A percentile compares a stretch with the other conserved stretches of the same genome.
These are phyloP conservation scores for Beauveria brongniartii DNA, from an alignment of 2,329 filamentous ascomycete species.

Conservation along the genomic window DNA sequence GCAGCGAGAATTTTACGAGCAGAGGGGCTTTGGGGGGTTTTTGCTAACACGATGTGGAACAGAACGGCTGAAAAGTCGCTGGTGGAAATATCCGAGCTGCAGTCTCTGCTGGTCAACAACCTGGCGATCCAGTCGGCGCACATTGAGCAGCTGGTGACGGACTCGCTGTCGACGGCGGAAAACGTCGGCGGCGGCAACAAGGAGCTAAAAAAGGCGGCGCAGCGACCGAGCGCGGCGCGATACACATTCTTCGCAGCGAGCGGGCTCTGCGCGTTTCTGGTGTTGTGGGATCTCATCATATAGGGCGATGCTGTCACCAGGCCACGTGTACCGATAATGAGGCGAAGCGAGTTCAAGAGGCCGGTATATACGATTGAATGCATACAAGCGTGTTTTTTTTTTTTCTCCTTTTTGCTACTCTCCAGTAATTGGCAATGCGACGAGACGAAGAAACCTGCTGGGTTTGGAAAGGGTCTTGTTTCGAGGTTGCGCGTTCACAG, in stretches of 20 bases:
- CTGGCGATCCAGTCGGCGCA: conserved; percentile 78
- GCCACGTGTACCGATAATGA: neutral
- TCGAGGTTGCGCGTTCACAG: neutral
- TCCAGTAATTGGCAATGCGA: no score
- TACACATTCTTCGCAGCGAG: conserved; percentile 76
- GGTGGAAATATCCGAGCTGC: conserved; percentile 85
- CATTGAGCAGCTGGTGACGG: conserved; percentile 79
- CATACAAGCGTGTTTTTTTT: conserved; percentile 3
- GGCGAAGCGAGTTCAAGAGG: neutral
- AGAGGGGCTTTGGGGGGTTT: neutral
- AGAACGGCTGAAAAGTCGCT: conserved; percentile 86
- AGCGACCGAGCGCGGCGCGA: conserved; percentile 63
- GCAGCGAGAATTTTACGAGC: conserved; percentile 16
- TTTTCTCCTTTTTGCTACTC: neutral
- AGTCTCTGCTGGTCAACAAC: conserved; percentile 81
- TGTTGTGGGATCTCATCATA: conserved; percentile 70
- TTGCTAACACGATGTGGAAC: conserved; percentile 10
- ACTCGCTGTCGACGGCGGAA: conserved; percentile 72
- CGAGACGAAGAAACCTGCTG: neutral
- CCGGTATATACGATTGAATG: neutral
- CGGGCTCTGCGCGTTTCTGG: conserved; percentile 63
- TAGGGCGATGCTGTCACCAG: conserved; percentile 17
- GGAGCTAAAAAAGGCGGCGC: conserved; percentile 75
- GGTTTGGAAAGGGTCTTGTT: neutral
- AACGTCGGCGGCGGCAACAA: conserved; percentile 87